A percentile compares a stretch with the other conserved stretches of the same genome.
These are phyloP conservation scores for Arthroderma sp. DNA, from an alignment of 2,329 filamentous ascomycete species.

Conservation along the genomic window DNA sequence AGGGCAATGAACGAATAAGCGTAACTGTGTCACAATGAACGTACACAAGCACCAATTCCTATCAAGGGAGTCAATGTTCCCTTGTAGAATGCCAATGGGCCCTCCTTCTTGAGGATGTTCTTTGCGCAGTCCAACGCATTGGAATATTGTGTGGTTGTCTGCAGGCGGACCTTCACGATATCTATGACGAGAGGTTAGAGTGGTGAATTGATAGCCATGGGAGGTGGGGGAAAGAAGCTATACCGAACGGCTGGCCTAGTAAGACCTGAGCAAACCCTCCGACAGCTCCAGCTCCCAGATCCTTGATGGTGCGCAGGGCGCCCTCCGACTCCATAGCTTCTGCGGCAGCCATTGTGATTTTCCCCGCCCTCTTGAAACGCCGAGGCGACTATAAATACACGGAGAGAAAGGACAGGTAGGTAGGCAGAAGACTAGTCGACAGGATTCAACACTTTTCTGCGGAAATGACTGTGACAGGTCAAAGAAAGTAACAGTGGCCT, in stretches of 20 bases:
- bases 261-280: slow-evolving; percentile 91
- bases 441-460: too few relatives aligned
- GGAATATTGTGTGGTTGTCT: slow-evolving; percentile 72
- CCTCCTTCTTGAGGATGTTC: slow-evolving; percentile 78
- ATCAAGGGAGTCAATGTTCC: slow-evolving; percentile 88
- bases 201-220: slow-evolving; percentile 5
- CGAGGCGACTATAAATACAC: not conserved
- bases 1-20: not conserved
- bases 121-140: slow-evolving; percentile 67
- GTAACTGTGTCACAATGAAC: slow-evolving; percentile 10
- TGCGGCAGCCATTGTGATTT: slow-evolving; percentile 6
- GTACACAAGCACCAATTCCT: slow-evolving; percentile 87
- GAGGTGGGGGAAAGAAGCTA: slow-evolving; percentile 7
- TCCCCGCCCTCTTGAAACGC: not conserved
- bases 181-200: slow-evolving; percentile 35
- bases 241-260: slow-evolving; percentile 58
- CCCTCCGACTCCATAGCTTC: slow-evolving; percentile 25
- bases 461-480: too few relatives aligned
- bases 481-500: too few relatives aligned
- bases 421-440: too few relatives aligned
- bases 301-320: slow-evolving; percentile 58
- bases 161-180: slow-evolving; percentile 94
- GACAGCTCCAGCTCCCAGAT: slow-evolving; percentile 78
- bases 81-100: slow-evolving; percentile 90
- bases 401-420: not conserved